phyloP scores from a whole-genome alignment of 495 filamentous ascomycete genomes.

The Penicillium crystallinum region DNA sequence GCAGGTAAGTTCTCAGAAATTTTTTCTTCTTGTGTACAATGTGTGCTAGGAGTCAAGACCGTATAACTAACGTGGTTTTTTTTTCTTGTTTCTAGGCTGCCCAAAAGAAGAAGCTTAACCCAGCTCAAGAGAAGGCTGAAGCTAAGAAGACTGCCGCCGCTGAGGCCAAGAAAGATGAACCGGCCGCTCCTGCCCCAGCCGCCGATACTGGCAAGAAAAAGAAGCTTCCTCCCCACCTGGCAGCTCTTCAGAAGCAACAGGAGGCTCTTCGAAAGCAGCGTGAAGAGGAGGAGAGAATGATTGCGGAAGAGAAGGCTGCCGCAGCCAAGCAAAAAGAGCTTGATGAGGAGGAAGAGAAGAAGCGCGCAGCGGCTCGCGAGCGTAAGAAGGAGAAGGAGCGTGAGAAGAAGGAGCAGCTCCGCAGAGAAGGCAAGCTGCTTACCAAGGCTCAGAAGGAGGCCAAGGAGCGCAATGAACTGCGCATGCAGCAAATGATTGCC shows the following conservation, averaged over 20 bases:
- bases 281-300: constrained; percentile 65
- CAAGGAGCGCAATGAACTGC: constrained; percentile 74
- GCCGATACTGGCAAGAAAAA: constrained; percentile 69
- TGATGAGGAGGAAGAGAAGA: constrained; percentile 71
- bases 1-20: constrained; percentile 52
- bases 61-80: constrained; percentile 1
- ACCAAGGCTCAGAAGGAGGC: constrained; percentile 92
- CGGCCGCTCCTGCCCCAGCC: constrained; percentile 39
- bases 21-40: background rate
- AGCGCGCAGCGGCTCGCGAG: constrained; percentile 66
- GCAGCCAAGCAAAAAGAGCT: constrained; percentile 62
- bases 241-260: constrained; percentile 86
- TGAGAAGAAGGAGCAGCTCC: constrained; percentile 90
- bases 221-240: constrained; percentile 78
- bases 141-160: constrained; percentile 32
- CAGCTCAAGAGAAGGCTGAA: constrained; percentile 30
- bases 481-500: constrained; percentile 90
- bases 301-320: constrained; percentile 69
- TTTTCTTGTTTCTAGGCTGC: constrained; percentile 48
- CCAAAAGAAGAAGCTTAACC: constrained; percentile 51
- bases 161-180: constrained; percentile 33
- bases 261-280: constrained; percentile 68
- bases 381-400: constrained; percentile 93
- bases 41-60: background rate
- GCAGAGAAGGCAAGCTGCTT: constrained; percentile 90